phyloP scores from a whole-genome alignment of 192 early-diverging fungal genomes.

The Dissophora ornata region DNA sequence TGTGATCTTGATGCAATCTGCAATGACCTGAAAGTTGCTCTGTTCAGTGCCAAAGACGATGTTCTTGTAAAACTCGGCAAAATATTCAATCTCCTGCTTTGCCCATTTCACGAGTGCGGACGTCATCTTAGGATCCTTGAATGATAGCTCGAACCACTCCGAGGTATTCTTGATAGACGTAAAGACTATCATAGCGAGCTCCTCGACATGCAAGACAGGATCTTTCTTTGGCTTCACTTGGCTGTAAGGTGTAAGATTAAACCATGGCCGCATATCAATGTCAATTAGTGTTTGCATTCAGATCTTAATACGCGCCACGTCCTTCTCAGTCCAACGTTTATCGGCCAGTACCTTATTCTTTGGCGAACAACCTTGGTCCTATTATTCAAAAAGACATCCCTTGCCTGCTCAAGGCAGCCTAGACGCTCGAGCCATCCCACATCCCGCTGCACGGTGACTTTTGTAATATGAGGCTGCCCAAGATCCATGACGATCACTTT shows the following conservation, averaged over 20 bases:
- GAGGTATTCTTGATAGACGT: constrained; percentile 93
- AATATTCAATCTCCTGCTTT: constrained; percentile 83
- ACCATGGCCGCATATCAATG: no score
- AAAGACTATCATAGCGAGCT: constrained; percentile 90
- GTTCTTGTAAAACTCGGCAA: constrained; percentile 85
- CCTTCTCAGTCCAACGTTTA: no score
- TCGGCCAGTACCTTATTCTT: constrained; percentile 75
- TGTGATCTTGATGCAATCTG: constrained; percentile 83
- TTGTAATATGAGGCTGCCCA: constrained; percentile 82
- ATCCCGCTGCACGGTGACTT: constrained; percentile 81
- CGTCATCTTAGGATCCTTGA: constrained; percentile 88
- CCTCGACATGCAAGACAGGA: constrained; percentile 84
- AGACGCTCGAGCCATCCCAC: constrained; percentile 85
- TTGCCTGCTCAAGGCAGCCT: constrained; percentile 82
- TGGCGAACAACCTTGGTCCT: constrained; percentile 83
- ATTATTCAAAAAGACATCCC: constrained; percentile 86
- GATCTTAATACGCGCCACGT: no score
- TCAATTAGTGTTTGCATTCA: no score
- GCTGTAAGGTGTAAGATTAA: constrained; percentile 44
- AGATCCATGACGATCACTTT: constrained; percentile 71
- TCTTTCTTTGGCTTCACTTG: constrained; percentile 93
- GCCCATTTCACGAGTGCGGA: constrained; percentile 97
- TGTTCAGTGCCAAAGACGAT: constrained; percentile 84
- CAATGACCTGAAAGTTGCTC: constrained; percentile 81
- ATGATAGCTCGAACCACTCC: constrained; percentile 94